Percentiles rank a stretch among this genome's conserved stretches.
These are phyloP conservation scores for Paraphaeosphaeria minitans DNA, from an alignment of 2,329 filamentous ascomycete species.

Conservation along the genomic window DNA sequence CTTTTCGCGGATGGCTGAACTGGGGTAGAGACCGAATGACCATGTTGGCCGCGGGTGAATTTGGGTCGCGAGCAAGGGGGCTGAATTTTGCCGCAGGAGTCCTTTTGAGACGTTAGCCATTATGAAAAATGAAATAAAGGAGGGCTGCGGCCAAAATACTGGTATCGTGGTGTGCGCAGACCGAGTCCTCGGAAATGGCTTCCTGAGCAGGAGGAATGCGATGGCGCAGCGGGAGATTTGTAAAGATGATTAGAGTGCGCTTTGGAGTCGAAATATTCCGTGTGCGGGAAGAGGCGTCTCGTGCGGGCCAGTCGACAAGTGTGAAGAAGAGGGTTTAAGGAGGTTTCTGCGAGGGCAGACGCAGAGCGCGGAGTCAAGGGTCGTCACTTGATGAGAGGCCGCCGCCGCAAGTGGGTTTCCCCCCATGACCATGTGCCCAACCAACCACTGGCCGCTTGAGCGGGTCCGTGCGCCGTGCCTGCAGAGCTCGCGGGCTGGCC, in stretches of 20 bases:
- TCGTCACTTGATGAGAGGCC: background rate
- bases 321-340: background rate
- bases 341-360: background rate
- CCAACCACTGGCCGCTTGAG: background rate
- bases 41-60: background rate
- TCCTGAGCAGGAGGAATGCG: background rate
- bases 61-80: background rate
- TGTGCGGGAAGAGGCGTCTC: too few relatives aligned
- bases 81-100: too few relatives aligned
- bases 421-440: slow-evolving; percentile 2
- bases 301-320: background rate
- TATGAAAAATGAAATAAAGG: background rate
- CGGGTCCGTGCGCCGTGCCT: background rate
- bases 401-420: background rate
- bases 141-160: background rate
- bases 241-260: background rate
- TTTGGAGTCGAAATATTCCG: too few relatives aligned
- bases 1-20: background rate
- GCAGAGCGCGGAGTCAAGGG: slow-evolving; percentile 6
- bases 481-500: slow-evolving; percentile 8
- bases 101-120: background rate
- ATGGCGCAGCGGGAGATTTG: background rate
- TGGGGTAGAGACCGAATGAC: background rate
- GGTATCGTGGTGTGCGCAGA: background rate
- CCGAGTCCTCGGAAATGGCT: slow-evolving; percentile 4